Evolutionary conservation across 2,329 filamentous ascomycete genomes (phyloP).

Genomic region (Colletotrichum sp.): DNA sequence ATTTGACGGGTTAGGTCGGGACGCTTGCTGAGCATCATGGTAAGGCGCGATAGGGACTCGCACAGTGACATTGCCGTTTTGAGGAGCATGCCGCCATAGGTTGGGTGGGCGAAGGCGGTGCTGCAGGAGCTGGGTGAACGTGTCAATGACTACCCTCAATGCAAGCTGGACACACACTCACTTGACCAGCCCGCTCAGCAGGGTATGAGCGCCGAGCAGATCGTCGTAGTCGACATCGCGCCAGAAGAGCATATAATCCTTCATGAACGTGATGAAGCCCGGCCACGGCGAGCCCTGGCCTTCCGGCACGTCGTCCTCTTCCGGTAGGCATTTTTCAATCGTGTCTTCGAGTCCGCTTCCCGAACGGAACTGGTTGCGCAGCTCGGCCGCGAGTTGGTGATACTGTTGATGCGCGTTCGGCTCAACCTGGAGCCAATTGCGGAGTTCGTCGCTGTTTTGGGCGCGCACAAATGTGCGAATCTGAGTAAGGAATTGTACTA

Average conservation of each 20-base stretch:
- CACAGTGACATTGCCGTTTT: constrained; percentile 85
- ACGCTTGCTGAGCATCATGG: constrained; percentile 81
- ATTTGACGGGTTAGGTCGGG: constrained; percentile 78
- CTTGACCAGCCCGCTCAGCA: constrained; percentile 78
- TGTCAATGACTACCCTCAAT: neutral
- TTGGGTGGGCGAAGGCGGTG: constrained; percentile 79
- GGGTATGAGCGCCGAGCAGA: constrained; percentile 74
- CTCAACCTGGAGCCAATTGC: constrained; percentile 77
- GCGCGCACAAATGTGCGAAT: constrained; percentile 66
- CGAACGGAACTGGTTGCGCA: constrained; percentile 62
- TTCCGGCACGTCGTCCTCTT: constrained; percentile 67
- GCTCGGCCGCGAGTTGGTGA: constrained; percentile 69
- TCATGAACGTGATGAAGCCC: constrained; percentile 79
- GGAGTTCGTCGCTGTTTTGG: constrained; percentile 69
- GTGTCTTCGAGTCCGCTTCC: constrained; percentile 61
- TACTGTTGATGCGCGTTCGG: constrained; percentile 73
- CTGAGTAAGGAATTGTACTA: constrained; percentile 71
- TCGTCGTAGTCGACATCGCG: constrained; percentile 81
- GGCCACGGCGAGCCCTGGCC: constrained; percentile 74
- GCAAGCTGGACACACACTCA: constrained; percentile 46
- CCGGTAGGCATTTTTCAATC: constrained; percentile 68
- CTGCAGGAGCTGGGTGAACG: constrained; percentile 71
- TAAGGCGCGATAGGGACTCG: constrained; percentile 79
- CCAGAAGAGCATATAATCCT: constrained; percentile 81
- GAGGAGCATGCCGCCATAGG: constrained; percentile 81